Conservation (phyloP, 352 stramenopile genomes). For the Globisporangium barbulae region DNA sequence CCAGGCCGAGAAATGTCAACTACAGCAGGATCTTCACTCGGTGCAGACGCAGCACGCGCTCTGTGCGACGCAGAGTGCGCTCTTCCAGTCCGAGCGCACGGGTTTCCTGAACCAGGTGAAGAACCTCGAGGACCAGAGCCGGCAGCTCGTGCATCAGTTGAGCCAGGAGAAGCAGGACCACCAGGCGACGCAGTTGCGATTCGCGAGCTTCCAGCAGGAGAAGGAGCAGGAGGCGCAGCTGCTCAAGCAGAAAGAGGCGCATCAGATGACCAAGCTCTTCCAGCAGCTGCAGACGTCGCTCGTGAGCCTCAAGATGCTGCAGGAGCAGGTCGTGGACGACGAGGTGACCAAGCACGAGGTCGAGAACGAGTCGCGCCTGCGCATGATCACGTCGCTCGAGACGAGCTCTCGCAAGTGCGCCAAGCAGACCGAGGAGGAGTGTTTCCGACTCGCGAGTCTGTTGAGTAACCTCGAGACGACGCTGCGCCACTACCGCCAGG, state of each 20-base stretch:
- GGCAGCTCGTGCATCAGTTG: conserved; percentile 21
- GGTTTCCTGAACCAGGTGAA: conserved; percentile 25
- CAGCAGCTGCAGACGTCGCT: conserved; percentile 54
- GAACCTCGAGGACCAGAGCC: conserved; percentile 28
- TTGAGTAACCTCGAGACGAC: conserved; percentile 48
- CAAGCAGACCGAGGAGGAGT: conserved; percentile 59
- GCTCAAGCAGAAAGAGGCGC: conserved; percentile 34
- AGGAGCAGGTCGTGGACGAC: conserved; percentile 41
- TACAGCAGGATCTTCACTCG: conserved; percentile 17
- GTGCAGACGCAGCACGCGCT: conserved; percentile 24
- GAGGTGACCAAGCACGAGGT: conserved; percentile 31
- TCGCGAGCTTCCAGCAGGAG: conserved; percentile 31
- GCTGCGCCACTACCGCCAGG: conserved; percentile 46
- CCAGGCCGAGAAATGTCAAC: conserved; percentile 13
- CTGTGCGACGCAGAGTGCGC: conserved; percentile 23
- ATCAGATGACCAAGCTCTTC: conserved; percentile 45
- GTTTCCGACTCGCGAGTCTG: conserved; percentile 45
- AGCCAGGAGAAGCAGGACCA: conserved; percentile 27
- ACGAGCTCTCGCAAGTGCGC: conserved; percentile 46
- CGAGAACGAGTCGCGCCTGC: conserved; percentile 51
- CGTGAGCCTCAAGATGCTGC: conserved; percentile 43
- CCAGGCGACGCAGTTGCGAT: conserved; percentile 26
- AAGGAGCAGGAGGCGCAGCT: conserved; percentile 36
- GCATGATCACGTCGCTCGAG: conserved; percentile 66
- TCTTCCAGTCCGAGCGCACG: conserved; percentile 29